A percentile compares a stretch with the other conserved stretches of the same genome.
Evolutionary conservation across 805 yeast species (phyloP).

Genomic region (Yarrowia sp.): DNA sequence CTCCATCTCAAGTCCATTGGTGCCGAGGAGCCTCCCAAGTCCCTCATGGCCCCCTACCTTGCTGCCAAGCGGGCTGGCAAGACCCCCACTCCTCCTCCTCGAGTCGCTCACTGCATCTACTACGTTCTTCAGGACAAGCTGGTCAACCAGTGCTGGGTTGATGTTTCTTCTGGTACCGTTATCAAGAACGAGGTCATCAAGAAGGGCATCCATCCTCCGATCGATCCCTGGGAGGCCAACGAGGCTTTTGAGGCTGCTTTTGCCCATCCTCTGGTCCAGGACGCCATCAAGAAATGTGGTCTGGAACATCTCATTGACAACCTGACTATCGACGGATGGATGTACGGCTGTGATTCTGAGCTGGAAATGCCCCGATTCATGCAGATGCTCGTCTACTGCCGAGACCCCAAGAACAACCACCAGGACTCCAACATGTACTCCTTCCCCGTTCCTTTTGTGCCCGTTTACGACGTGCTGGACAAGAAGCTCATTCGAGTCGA

Average conservation of each 20-base stretch:
- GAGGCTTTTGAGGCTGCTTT: slow-evolving; percentile 50
- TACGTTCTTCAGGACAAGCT: slow-evolving; percentile 47
- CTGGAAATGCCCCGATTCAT: slow-evolving; percentile 40
- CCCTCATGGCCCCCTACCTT: slow-evolving; percentile 61
- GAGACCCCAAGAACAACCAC: slow-evolving; percentile 53
- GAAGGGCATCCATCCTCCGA: slow-evolving; percentile 65
- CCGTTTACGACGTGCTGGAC: slow-evolving; percentile 65
- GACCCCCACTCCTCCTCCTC: slow-evolving; percentile 53
- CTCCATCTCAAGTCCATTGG: slow-evolving; percentile 38
- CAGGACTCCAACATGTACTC: slow-evolving; percentile 44
- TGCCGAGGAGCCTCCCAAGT: slow-evolving; percentile 68
- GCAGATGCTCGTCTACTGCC: slow-evolving; percentile 73
- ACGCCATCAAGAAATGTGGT: slow-evolving; percentile 64
- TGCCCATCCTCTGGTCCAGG: slow-evolving; percentile 54
- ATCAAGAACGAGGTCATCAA: slow-evolving; percentile 55
- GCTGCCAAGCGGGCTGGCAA: slow-evolving; percentile 59
- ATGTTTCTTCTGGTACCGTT: slow-evolving; percentile 59
- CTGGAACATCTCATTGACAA: slow-evolving; percentile 31
- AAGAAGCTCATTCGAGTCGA: slow-evolving; percentile 67
- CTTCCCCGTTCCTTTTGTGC: slow-evolving; percentile 72
- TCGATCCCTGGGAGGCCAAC: slow-evolving; percentile 61
- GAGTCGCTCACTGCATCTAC: slow-evolving; percentile 67
- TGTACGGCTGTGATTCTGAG: slow-evolving; percentile 74
- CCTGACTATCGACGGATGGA: slow-evolving; percentile 76
- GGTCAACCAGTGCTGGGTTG: slow-evolving; percentile 69